A percentile compares a stretch with the other conserved stretches of the same genome.
phyloP scores from a whole-genome alignment of 2,329 filamentous ascomycete genomes.

The Alternaria triticimaculans region DNA sequence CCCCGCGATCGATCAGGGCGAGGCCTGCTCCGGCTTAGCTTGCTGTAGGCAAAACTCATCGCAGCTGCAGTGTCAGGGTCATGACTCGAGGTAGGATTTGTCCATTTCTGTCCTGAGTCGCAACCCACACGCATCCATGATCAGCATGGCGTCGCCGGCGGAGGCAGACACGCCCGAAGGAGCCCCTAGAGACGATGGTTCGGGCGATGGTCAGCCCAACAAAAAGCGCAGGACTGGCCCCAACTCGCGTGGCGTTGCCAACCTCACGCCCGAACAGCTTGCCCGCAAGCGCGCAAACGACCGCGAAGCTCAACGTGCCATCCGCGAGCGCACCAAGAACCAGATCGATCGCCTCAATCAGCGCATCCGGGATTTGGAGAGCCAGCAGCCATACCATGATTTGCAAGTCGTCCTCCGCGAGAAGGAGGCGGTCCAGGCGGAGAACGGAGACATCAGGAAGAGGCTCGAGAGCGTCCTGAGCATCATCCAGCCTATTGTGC shows the following conservation, averaged over 20 bases:
- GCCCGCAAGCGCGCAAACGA: slow-evolving; percentile 92
- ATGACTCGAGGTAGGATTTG: slow-evolving; percentile 20
- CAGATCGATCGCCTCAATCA: slow-evolving; percentile 78
- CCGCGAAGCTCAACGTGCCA: slow-evolving; percentile 83
- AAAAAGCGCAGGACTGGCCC: slow-evolving; percentile 49
- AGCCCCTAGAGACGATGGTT: slow-evolving; percentile 20
- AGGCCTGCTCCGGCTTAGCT: not conserved
- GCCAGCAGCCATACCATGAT: slow-evolving; percentile 82
- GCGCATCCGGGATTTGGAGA: slow-evolving; percentile 76
- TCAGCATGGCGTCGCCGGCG: slow-evolving; percentile 31
- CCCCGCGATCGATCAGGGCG: slow-evolving; percentile 1
- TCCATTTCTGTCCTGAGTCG: slow-evolving; percentile 18
- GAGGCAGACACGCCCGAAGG: slow-evolving; percentile 30
- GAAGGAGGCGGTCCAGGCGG: slow-evolving; percentile 77
- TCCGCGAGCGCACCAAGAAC: slow-evolving; percentile 80
- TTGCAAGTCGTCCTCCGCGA: slow-evolving; percentile 76
- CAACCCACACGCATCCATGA: slow-evolving; percentile 12
- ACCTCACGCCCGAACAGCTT: slow-evolving; percentile 85
- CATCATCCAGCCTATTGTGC: slow-evolving; percentile 67
- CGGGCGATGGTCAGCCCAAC: slow-evolving; percentile 24
- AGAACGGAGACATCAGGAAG: slow-evolving; percentile 79
- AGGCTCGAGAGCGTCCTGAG: slow-evolving; percentile 70
- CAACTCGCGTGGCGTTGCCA: slow-evolving; percentile 77
- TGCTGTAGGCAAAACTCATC: not conserved
- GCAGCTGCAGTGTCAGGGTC: slow-evolving; percentile 6